phyloP scores from a whole-genome alignment of 768 basidiomycete genomes.

The Pholiota molesta region DNA sequence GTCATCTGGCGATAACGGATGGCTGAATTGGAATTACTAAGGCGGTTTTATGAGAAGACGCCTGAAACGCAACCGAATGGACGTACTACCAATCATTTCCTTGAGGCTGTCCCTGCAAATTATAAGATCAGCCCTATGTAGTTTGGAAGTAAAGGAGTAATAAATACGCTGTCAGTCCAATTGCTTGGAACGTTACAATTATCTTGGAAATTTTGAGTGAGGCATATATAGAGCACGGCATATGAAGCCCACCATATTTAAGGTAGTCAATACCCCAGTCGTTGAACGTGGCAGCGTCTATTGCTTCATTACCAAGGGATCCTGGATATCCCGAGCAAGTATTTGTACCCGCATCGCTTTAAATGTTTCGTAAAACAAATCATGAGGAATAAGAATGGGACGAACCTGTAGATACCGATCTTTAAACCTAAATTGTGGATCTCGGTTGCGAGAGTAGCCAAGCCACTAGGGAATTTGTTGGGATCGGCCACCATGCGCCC shows the following conservation, averaged over 20 bases:
- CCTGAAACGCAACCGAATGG: neutral
- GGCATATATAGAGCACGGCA: neutral
- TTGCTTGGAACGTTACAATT: slow-evolving; percentile 21
- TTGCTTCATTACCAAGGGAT: slow-evolving; percentile 50
- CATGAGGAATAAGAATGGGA: neutral
- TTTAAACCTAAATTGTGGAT: slow-evolving; percentile 52
- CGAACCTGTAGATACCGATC: slow-evolving; percentile 54
- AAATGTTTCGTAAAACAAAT: neutral
- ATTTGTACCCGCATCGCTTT: slow-evolving; percentile 52
- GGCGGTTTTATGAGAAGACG: neutral
- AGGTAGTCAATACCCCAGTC: slow-evolving; percentile 61
- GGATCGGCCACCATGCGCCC: slow-evolving; percentile 49
- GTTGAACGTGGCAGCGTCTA: slow-evolving; percentile 54
- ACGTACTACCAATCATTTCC: slow-evolving; percentile 19
- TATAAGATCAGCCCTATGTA: neutral
- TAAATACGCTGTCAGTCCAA: slow-evolving; percentile 17
- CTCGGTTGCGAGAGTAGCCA: slow-evolving; percentile 43
- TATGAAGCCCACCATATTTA: slow-evolving; percentile 43
- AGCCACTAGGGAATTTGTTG: slow-evolving; percentile 57
- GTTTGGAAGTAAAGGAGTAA: neutral
- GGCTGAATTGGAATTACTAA: slow-evolving; percentile 59
- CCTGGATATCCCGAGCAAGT: slow-evolving; percentile 61
- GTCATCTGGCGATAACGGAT: slow-evolving; percentile 60
- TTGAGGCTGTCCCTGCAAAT: slow-evolving; percentile 9
- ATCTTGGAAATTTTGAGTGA: slow-evolving; percentile 5